Evolutionary conservation across 805 yeast genomes (phyloP).

Genomic region (Komagataella pastoris): DNA sequence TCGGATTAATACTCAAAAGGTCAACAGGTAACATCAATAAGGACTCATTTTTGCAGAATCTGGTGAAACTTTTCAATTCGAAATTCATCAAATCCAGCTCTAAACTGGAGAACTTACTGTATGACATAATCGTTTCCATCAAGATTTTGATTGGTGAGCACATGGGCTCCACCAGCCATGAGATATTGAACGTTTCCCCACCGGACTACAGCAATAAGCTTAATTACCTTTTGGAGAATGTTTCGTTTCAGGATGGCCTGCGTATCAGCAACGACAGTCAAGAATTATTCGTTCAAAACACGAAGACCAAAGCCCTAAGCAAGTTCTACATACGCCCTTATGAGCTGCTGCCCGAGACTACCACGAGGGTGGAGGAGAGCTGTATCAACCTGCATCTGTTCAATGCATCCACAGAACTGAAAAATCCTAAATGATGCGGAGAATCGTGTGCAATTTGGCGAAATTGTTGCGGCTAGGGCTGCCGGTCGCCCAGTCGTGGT

Average conservation of each 20-base stretch:
- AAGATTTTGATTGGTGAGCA: conserved; percentile 23
- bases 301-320: conserved; percentile 13
- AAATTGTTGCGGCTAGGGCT: background rate
- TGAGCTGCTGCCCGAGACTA: conserved; percentile 47
- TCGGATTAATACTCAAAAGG: conserved; percentile 28
- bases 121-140: conserved; percentile 44
- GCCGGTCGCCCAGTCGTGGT: background rate
- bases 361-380: conserved; percentile 35
- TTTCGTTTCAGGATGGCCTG: conserved; percentile 6
- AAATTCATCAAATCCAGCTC: conserved; percentile 27
- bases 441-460: background rate
- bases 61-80: conserved; percentile 32
- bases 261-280: background rate
- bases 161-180: background rate
- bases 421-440: background rate
- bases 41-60: conserved; percentile 31
- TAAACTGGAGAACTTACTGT: conserved; percentile 39
- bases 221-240: conserved; percentile 3
- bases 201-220: conserved; percentile 18
- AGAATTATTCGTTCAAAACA: conserved; percentile 11
- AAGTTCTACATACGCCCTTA: conserved; percentile 32
- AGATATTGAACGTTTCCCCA: conserved; percentile 15
- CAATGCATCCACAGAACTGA: conserved; percentile 21
- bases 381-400: conserved; percentile 40
- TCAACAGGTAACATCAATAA: conserved; percentile 21